Conservation (phyloP, 1,284 basidiomycete species). For the Anthracocystis setariae region DNA sequence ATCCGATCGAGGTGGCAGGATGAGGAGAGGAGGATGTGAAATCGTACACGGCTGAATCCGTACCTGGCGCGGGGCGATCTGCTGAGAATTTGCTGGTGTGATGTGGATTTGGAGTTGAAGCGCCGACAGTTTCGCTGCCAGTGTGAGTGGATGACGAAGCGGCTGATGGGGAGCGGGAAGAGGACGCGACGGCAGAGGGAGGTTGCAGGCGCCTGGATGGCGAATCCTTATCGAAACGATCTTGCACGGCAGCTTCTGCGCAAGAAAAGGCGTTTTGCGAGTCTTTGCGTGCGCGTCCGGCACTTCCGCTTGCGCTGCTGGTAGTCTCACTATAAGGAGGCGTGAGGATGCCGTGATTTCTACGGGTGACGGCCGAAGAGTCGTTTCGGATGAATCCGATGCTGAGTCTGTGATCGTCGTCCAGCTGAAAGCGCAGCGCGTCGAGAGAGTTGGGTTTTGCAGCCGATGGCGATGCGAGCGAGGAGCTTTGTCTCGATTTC, state of each 20-base stretch:
- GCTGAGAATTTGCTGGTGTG: slow-evolving; percentile 13
- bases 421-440: slow-evolving; percentile 14
- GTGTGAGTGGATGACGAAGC: slow-evolving; percentile 35
- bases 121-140: slow-evolving; percentile 39
- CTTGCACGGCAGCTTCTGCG: not conserved
- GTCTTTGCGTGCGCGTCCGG: slow-evolving; percentile 27
- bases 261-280: slow-evolving; percentile 13
- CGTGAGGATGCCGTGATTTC: slow-evolving; percentile 27
- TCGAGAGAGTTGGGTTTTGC: slow-evolving; percentile 6
- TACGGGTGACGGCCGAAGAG: slow-evolving; percentile 1
- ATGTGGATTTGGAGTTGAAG: slow-evolving; percentile 20
- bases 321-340: slow-evolving; percentile 46
- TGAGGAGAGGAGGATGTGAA: not conserved
- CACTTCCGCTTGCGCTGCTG: slow-evolving; percentile 34
- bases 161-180: slow-evolving; percentile 27
- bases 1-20: not conserved
- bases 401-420: not conserved
- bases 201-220: slow-evolving; percentile 6
- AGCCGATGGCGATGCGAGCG: not conserved
- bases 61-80: not conserved
- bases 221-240: not conserved
- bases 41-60: slow-evolving; percentile 5
- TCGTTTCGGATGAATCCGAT: not conserved
- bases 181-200: not conserved
- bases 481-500: not conserved